Base-by-base conservation (phyloP, 768 basidiomycete genomes). In the Piloderma croceum region DNA sequence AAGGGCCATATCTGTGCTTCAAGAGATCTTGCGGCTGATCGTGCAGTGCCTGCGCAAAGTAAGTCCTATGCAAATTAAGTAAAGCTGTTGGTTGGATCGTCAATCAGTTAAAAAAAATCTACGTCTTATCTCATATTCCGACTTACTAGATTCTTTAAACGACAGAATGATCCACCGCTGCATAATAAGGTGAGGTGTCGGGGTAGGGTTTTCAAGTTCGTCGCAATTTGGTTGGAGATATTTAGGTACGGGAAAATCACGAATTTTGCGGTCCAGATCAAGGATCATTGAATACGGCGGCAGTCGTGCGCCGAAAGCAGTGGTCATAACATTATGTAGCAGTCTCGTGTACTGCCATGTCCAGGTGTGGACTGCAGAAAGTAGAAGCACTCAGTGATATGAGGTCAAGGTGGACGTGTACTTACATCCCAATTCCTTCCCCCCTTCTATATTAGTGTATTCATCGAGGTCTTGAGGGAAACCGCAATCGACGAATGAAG, bases 1-100 rank as follows among this genome's bases (percentile, higher is more conserved):
- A 88, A 1, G 79, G 77, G 0, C 76, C 69, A 54, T 77, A 85
- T 49, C 65, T 70, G 50, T 86, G 82, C 41, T 68, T 69, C 35
- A 79, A 62, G 3, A 77, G 63, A 40, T 84, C 78, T 6, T 59
- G 49, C 1, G 79, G 76, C 36, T 65, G 63, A 33, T 83, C 82
- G 37, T 75, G 73, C 15, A 87, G 57, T 0, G 81, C 80, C 49
- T 77, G 77, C 2, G 76, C 76, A 50, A 85, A 81, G 55, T 82
- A 83, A 12, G 75, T 67, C 21, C 83, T 69, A 51, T 85, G 83
- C 12, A 87, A 64, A 48, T 76, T 77, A 22, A 85, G 60, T 24
- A 84, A 63, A 0, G 73, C 82, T 82, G 42, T 1, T 24, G 12
- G 15, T 6, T 9, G 7, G 35, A 34, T 43, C 21, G 39, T 25